These are phyloP conservation scores for Debaryomyces sp. DNA, from an alignment of 1,139 yeast genomes.

Conservation along the genomic window DNA sequence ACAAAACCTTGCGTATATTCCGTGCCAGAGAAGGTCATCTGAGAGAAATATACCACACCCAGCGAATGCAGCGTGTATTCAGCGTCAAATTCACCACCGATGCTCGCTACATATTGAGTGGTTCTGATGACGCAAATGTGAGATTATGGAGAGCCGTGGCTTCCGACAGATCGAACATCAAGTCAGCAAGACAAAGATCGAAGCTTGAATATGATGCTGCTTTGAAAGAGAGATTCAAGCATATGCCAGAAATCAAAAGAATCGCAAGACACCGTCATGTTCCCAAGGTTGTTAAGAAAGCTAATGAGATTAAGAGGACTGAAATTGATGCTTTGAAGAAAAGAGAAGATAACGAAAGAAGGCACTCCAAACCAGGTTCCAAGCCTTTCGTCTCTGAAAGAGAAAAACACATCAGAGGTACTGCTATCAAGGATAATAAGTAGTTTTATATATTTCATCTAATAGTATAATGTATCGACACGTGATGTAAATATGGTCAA, in stretches of 20 bases:
- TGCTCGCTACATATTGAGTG: conserved; percentile 80
- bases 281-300: conserved; percentile 84
- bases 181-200: conserved; percentile 76
- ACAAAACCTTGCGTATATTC: conserved; percentile 85
- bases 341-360: conserved; percentile 80
- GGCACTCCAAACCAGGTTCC: conserved; percentile 72
- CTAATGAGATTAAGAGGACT: conserved; percentile 77
- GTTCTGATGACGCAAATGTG: conserved; percentile 95
- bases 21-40: conserved; percentile 84
- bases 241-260: conserved; percentile 94
- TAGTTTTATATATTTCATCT: not conserved
- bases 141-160: conserved; percentile 92
- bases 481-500: conserved; percentile 7
- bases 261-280: conserved; percentile 91
- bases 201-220: conserved; percentile 90
- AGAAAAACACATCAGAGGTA: conserved; percentile 82
- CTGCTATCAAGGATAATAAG: conserved; percentile 58
- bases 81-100: conserved; percentile 86
- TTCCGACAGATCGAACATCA: conserved; percentile 78
- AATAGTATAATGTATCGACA: not conserved
- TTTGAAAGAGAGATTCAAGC: conserved; percentile 87
- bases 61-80: conserved; percentile 95
- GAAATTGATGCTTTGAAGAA: conserved; percentile 75
- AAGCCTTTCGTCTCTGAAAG: conserved; percentile 71
- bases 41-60: conserved; percentile 92